A percentile compares a stretch with the other conserved stretches of the same genome.
phyloP scores from a whole-genome alignment of 1,139 yeast genomes.

The Chernovozyma aurita region DNA sequence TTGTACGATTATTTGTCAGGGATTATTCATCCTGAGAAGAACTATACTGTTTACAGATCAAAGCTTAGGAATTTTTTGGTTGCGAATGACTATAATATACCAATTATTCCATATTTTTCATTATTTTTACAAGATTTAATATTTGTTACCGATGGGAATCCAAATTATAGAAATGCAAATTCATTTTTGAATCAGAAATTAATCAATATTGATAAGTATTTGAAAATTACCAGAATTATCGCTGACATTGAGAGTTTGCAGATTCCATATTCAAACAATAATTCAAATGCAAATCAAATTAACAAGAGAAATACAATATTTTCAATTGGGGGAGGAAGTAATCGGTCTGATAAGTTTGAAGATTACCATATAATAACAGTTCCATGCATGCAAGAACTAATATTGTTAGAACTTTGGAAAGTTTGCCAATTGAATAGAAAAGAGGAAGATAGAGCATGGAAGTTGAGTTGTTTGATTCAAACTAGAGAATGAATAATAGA shows the following conservation, averaged over 20 bases:
- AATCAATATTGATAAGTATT: slow-evolving; percentile 80
- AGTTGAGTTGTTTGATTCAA: slow-evolving; percentile 56
- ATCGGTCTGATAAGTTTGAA: slow-evolving; percentile 12
- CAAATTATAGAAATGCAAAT: slow-evolving; percentile 59
- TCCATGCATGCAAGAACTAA: slow-evolving; percentile 56
- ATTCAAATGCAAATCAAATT: slow-evolving; percentile 11
- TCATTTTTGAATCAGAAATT: slow-evolving; percentile 56
- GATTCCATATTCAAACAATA: slow-evolving; percentile 42
- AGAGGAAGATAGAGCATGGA: slow-evolving; percentile 70
- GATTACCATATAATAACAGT: slow-evolving; percentile 37
- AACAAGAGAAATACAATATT: slow-evolving; percentile 19
- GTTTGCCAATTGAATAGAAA: slow-evolving; percentile 54
- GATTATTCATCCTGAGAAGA: slow-evolving; percentile 79
- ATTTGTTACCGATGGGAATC: slow-evolving; percentile 83
- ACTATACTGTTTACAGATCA: slow-evolving; percentile 69
- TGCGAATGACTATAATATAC: slow-evolving; percentile 52
- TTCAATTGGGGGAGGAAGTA: slow-evolving; percentile 9
- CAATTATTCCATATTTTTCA: slow-evolving; percentile 84
- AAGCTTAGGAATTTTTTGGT: slow-evolving; percentile 56
- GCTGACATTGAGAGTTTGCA: slow-evolving; percentile 80
- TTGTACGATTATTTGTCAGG: slow-evolving; percentile 64
- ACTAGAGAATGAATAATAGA: slow-evolving; percentile 26
- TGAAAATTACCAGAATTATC: slow-evolving; percentile 66
- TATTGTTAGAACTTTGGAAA: slow-evolving; percentile 66
- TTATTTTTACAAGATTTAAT: slow-evolving; percentile 83